Conservation (phyloP, 1,284 basidiomycete genomes). For the Rhodotorula mucilaginosa region DNA sequence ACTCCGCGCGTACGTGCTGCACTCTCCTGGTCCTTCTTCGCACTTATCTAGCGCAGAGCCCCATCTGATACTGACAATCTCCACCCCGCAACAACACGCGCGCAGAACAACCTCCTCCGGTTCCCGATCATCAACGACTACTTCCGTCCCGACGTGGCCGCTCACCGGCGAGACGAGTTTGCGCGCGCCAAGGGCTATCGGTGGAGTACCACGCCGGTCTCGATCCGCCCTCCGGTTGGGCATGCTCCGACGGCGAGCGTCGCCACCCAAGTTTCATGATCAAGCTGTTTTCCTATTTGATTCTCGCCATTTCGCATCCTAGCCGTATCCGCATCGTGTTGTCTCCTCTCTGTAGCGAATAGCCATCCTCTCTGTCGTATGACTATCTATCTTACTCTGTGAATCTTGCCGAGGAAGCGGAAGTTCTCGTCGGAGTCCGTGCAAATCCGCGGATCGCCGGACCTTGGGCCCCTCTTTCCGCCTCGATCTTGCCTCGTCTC, state of each 20-base stretch:
- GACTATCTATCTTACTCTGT: too few relatives aligned
- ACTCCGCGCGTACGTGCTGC: conserved; percentile 44
- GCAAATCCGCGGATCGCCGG: too few relatives aligned
- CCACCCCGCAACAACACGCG: neutral
- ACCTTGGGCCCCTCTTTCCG: too few relatives aligned
- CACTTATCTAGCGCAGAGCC: neutral
- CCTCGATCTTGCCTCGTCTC: too few relatives aligned
- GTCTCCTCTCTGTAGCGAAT: too few relatives aligned
- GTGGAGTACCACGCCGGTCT: conserved; percentile 6
- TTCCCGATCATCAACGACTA: conserved; percentile 91
- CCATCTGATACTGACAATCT: neutral
- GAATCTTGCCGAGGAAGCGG: too few relatives aligned
- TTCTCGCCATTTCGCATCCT: neutral
- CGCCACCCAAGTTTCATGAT: neutral
- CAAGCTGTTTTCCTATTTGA: neutral
- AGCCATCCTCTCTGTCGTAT: too few relatives aligned
- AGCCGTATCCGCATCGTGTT: too few relatives aligned
- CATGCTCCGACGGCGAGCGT: neutral
- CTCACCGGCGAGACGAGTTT: conserved; percentile 21
- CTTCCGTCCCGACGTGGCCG: conserved; percentile 47
- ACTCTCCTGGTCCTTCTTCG: too few relatives aligned
- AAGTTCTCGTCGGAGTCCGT: too few relatives aligned
- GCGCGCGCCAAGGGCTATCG: conserved; percentile 30
- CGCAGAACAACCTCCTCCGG: conserved; percentile 77
- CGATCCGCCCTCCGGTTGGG: neutral